Base-by-base conservation (phyloP, 306 rosid genomes). In the Dryas drummondii region DNA sequence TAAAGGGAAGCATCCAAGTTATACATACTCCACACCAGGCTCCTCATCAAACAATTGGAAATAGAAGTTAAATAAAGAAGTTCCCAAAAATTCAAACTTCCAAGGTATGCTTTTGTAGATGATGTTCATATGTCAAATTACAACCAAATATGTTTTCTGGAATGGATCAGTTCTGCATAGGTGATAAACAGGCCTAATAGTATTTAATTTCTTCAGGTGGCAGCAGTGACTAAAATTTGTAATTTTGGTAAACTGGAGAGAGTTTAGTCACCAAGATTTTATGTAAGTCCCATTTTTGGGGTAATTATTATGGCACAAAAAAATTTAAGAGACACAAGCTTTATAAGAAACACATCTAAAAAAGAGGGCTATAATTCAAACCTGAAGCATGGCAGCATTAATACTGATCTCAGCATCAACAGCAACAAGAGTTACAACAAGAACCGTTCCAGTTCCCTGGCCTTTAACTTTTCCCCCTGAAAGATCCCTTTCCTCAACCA, bases 371-470 rank as follows among this genome's bases (percentile, higher is more conserved):
- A 48, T 6, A 45, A 79, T 76, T 62, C 85, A 40, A 59, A 92
- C 99, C 97, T 92, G 91, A 75, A 94, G 92, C 85, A 94, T 89
- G 76, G 96, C 87, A 45, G 98, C 93, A 70, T 94, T 94, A 60
- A 94, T 54, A 49, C 98, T 92, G 82, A 89, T 86, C 82, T 94
- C 99, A 70, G 96, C 79, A 77, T 91, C 96, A 32, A 83, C 97
- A 40, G 97, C 93, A 42, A 88, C 97, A 69, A 94, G 97, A 56
- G 97, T 92, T 32, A 92, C 93, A 47, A 81, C 66, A 62, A 89
- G 80, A 78, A 85, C 61, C n/a, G 91, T 69, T 16, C 99, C 99
- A 53, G 99, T 94, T 66, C 99, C 99, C 82, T 92, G 98, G 5
- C 97, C 97, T 78, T 89, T 96, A 40, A 82, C 90, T 82, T 94